Evolutionary conservation across 805 yeast genomes (phyloP).

Genomic region (Wickerhamiella domercqiae): DNA sequence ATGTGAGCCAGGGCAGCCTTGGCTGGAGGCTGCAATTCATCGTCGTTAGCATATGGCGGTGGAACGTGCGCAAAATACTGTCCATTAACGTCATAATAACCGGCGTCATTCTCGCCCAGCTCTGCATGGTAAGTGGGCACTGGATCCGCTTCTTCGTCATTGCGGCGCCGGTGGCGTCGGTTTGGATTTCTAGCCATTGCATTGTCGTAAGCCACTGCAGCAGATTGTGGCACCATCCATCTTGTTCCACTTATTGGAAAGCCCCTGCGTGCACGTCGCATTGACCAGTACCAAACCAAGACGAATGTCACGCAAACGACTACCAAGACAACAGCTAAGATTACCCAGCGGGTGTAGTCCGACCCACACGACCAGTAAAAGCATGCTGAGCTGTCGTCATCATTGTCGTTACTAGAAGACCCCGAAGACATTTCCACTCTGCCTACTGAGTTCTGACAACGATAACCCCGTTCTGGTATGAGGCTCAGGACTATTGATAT

Average conservation of each 20-base stretch:
- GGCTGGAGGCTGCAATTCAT: background rate
- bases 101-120: constrained; percentile 12
- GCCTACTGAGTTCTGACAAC: too few species aligned
- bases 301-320: background rate
- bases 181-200: constrained; percentile 3
- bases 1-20: background rate
- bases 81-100: constrained; percentile 12
- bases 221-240: background rate
- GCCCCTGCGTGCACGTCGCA: background rate
- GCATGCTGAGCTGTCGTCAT: too few species aligned
- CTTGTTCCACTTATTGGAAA: background rate
- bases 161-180: constrained; percentile 1
- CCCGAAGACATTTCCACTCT: too few species aligned
- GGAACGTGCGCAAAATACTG: constrained; percentile 10
- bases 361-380: background rate
- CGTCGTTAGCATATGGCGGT: constrained; percentile 8
- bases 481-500: too few species aligned
- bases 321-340: constrained; percentile 1
- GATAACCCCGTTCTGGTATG: too few species aligned
- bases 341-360: constrained; percentile 3
- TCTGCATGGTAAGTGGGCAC: constrained; percentile 14
- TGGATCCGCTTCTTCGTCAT: constrained; percentile 8
- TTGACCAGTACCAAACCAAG: background rate
- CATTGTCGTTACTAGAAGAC: too few species aligned
- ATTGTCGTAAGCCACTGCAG: background rate